Percentiles rank a stretch among this genome's conserved stretches.
These are phyloP conservation scores for Pharnaceum exiguum DNA, from an alignment of 148 eudicot species.

Conservation along the genomic window DNA sequence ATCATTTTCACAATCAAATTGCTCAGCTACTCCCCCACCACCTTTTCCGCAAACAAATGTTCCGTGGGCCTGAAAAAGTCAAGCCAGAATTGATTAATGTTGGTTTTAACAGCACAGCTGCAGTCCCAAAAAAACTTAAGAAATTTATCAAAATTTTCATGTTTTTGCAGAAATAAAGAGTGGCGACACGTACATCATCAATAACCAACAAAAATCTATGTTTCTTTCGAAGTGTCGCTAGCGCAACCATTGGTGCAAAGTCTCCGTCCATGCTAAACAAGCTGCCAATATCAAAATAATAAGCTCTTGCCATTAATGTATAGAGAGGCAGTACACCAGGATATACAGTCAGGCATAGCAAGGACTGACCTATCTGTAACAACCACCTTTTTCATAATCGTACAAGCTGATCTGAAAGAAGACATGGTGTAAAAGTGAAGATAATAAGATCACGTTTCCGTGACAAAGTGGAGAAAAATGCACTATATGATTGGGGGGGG, in stretches of 20 bases:
- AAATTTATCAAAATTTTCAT: neutral
- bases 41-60: slow-evolving; percentile 86
- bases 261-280: slow-evolving; percentile 99
- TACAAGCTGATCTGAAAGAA: slow-evolving; percentile 59
- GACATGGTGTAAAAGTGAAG: slow-evolving; percentile 3
- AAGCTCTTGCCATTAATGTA: neutral
- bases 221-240: slow-evolving; percentile 74
- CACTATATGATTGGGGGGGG: no score
- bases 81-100: no score
- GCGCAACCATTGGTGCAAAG: slow-evolving; percentile 87
- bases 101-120: no score
- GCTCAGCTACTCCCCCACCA: slow-evolving; percentile 94
- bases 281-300: slow-evolving; percentile 40
- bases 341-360: neutral
- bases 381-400: slow-evolving; percentile 67
- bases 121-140: no score
- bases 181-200: slow-evolving; percentile 74
- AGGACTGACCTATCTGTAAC: slow-evolving; percentile 85
- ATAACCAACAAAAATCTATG: slow-evolving; percentile 88
- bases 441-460: neutral
- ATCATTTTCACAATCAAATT: slow-evolving; percentile 70
- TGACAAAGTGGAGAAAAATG: no score
- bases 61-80: slow-evolving; percentile 94
- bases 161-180: neutral
- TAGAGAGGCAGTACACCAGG: neutral